These are phyloP conservation scores for Suhomyces bokatorum DNA, from an alignment of 1,139 yeast genomes.

Conservation along the genomic window DNA sequence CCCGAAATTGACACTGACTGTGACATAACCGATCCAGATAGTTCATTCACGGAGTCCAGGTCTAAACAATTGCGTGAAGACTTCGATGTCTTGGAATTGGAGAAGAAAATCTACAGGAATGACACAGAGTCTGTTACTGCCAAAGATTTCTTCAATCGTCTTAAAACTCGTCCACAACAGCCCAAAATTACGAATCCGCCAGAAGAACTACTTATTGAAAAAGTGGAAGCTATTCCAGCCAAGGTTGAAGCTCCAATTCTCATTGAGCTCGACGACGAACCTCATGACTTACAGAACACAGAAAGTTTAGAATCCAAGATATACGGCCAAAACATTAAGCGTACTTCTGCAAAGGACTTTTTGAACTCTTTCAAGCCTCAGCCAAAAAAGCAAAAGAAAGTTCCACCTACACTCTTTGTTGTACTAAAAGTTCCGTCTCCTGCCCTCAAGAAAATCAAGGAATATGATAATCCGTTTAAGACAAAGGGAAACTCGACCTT, in stretches of 20 bases:
- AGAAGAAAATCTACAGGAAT: conserved; percentile 30
- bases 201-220: background rate
- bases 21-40: conserved; percentile 13
- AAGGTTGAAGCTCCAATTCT: conserved; percentile 3
- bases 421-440: conserved; percentile 29
- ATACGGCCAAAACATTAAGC: conserved; percentile 20
- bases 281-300: conserved; percentile 1
- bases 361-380: conserved; percentile 13
- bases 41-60: conserved; percentile 21
- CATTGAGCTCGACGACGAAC: conserved; percentile 7
- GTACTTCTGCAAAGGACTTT: conserved; percentile 25
- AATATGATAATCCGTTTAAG: conserved; percentile 33
- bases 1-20: conserved; percentile 6
- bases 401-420: conserved; percentile 20
- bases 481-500: conserved; percentile 25
- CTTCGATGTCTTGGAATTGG: conserved; percentile 32
- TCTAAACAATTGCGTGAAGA: conserved; percentile 19
- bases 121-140: conserved; percentile 30
- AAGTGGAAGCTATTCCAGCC: conserved; percentile 1
- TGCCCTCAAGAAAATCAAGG: conserved; percentile 28
- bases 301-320: conserved; percentile 21
- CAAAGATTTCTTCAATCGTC: conserved; percentile 30
- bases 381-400: conserved; percentile 9
- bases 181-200: background rate
- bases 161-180: conserved; percentile 12